Evolutionary conservation across 1,284 basidiomycete genomes (phyloP).

Genomic region (Singerocomus rubriflavus): DNA sequence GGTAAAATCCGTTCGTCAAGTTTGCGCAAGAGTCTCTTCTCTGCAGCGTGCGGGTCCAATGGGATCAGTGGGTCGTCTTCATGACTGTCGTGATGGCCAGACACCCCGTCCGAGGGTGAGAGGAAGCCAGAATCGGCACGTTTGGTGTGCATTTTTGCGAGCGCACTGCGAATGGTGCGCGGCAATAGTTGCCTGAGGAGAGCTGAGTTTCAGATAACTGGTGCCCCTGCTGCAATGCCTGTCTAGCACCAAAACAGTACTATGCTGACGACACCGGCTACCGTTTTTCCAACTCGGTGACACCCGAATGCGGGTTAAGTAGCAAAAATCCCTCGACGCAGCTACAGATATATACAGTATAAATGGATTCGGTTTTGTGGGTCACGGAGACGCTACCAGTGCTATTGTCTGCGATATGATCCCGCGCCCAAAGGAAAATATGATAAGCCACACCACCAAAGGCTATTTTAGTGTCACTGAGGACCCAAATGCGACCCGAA

Average conservation of each 20-base stretch:
- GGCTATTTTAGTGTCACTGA: too few species aligned
- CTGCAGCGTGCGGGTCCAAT: constrained; percentile 36
- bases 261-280: neutral
- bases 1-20: constrained; percentile 68
- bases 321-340: neutral
- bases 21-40: constrained; percentile 59
- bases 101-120: constrained; percentile 6
- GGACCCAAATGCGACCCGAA: too few species aligned
- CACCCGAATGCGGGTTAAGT: neutral
- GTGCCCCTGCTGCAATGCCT: neutral
- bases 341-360: too few species aligned
- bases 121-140: constrained; percentile 6
- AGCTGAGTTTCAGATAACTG: neutral
- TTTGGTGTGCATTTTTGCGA: constrained; percentile 18
- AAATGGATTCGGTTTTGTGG: too few species aligned
- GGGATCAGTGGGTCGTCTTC: constrained; percentile 27
- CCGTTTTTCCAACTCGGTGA: neutral
- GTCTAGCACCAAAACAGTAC: constrained; percentile 3
- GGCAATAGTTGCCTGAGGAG: neutral
- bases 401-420: too few species aligned
- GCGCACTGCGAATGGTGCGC: neutral
- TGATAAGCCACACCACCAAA: too few species aligned
- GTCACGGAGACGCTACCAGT: too few species aligned
- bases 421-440: too few species aligned
- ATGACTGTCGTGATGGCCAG: constrained; percentile 2